phyloP scores from a whole-genome alignment of 2,329 filamentous ascomycete genomes.

The Colletotrichum sp. region DNA sequence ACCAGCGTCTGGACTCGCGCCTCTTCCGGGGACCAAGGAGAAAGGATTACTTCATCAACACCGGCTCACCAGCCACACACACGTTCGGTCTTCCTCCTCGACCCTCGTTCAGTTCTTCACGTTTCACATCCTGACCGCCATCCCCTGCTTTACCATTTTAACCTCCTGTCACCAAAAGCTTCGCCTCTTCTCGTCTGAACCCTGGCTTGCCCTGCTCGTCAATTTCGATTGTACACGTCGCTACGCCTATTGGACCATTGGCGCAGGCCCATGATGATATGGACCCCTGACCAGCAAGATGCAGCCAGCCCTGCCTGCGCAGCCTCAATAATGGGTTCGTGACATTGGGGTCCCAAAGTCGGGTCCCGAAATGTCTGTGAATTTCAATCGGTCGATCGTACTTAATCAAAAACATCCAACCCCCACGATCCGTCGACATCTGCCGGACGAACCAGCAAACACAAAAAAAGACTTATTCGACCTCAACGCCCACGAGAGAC shows the following conservation, averaged over 20 bases:
- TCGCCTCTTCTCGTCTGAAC: constrained; percentile 15
- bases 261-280: background rate
- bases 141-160: constrained; percentile 4
- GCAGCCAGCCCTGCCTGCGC: background rate
- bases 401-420: background rate
- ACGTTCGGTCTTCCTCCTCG: background rate
- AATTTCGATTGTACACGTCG: background rate
- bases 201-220: background rate
- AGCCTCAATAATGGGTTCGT: background rate
- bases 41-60: background rate
- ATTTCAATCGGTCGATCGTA: background rate
- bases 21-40: background rate
- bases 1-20: background rate
- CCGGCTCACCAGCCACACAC: background rate
- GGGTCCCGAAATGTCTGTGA: background rate
- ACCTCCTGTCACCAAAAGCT: constrained; percentile 21
- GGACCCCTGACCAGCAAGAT: background rate
- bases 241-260: background rate
- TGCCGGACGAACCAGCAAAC: background rate
- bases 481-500: background rate
- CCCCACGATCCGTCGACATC: background rate
- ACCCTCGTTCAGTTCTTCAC: background rate
- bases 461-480: background rate
- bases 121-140: constrained; percentile 4
- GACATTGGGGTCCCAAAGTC: background rate